Conservation (phyloP, 2,329 filamentous ascomycete species). For the Aspergillus neoniger region DNA sequence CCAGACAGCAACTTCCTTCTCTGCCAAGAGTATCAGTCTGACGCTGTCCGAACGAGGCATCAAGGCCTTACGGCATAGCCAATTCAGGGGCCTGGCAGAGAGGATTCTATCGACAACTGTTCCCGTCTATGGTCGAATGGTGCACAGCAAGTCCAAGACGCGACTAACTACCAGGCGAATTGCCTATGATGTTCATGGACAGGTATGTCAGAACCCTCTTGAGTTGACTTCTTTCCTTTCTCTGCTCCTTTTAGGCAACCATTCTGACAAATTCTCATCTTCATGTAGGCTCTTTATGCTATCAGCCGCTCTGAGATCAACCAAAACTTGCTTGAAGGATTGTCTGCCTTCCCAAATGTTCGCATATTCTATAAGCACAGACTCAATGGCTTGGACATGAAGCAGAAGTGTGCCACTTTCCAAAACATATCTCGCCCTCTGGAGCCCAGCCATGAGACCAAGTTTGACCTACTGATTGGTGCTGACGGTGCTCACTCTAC, state of each 20-base stretch:
- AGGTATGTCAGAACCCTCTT: not conserved
- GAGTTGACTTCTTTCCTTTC: not conserved
- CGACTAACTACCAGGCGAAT: not conserved
- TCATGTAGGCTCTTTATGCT: not conserved
- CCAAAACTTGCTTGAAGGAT: not conserved
- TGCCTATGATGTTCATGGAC: not conserved
- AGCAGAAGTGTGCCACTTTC: not conserved
- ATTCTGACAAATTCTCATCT: not conserved
- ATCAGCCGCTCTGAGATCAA: not conserved
- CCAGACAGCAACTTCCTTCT: not conserved
- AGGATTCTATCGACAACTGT: not conserved
- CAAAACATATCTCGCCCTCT: not conserved
- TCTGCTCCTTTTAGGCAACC: not conserved
- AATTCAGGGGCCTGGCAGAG: not conserved
- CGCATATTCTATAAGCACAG: not conserved
- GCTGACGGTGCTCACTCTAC: not conserved
- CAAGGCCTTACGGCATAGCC: not conserved
- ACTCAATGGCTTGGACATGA: not conserved
- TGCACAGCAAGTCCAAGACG: not conserved
- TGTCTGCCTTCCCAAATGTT: not conserved
- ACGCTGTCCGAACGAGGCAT: not conserved
- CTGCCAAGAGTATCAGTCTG: not conserved
- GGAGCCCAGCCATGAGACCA: not conserved
- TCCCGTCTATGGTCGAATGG: not conserved
- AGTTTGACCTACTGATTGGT: not conserved